These are phyloP conservation scores for Russula earlei DNA, from an alignment of 768 basidiomycete species.

Conservation along the genomic window DNA sequence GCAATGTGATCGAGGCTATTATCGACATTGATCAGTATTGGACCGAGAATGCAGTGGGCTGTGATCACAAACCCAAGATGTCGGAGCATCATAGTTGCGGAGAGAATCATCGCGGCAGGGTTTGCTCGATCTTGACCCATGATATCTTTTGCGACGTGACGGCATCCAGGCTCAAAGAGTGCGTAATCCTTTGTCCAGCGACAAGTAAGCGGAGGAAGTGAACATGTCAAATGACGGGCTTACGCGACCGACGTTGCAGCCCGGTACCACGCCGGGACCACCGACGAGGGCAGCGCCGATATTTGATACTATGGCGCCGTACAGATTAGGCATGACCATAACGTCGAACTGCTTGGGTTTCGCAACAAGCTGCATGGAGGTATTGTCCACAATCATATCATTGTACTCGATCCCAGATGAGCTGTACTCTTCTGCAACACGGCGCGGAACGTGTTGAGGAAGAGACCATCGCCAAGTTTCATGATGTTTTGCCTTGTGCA, in stretches of 20 bases:
- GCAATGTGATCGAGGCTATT: slow-evolving; percentile 87
- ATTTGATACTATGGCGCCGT: slow-evolving; percentile 96
- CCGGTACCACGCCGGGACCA: slow-evolving; percentile 95
- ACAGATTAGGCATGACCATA: slow-evolving; percentile 98
- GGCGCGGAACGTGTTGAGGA: slow-evolving; percentile 97
- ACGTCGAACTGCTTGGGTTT: slow-evolving; percentile 96
- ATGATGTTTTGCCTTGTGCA: slow-evolving; percentile 99
- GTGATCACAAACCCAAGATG: slow-evolving; percentile 70
- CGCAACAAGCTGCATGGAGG: slow-evolving; percentile 99
- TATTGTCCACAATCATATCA: slow-evolving; percentile 99
- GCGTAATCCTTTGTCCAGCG: slow-evolving; percentile 70
- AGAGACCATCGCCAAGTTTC: slow-evolving; percentile 98
- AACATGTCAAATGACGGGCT: slow-evolving; percentile 22
- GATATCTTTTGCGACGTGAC: slow-evolving; percentile 90
- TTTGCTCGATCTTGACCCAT: slow-evolving; percentile 96
- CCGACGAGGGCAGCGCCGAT: slow-evolving; percentile 98
- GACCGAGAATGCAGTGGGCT: slow-evolving; percentile 9
- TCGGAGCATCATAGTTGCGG: slow-evolving; percentile 95
- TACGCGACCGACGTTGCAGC: slow-evolving; percentile 93
- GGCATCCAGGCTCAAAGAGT: slow-evolving; percentile 96
- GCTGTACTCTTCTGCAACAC: slow-evolving; percentile 94
- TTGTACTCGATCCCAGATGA: slow-evolving; percentile 85
- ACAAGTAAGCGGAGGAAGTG: background rate
- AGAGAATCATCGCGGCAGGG: slow-evolving; percentile 95
- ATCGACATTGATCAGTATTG: slow-evolving; percentile 11